Evolutionary conservation across 352 stramenopile species (phyloP).

Genomic region (Aphanomyces euteiches): DNA sequence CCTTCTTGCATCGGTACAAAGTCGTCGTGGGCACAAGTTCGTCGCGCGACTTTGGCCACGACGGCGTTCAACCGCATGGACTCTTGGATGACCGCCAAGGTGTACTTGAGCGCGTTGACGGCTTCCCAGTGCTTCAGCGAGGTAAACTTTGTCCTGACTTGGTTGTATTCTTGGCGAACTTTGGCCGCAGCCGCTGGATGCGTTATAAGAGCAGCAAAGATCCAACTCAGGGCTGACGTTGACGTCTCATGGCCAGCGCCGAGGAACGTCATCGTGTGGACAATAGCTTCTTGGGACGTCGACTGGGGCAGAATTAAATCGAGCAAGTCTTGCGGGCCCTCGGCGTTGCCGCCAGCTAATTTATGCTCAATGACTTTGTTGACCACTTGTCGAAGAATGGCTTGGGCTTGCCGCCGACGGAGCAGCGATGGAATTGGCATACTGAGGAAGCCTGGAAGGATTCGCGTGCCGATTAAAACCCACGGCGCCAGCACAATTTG

Average conservation of each 20-base stretch:
- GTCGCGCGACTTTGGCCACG: not conserved
- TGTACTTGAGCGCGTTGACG: not conserved
- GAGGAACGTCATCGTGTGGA: not conserved
- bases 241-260: slow-evolving; percentile 1
- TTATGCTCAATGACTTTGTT: not conserved
- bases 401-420: not conserved
- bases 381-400: not conserved
- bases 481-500: not conserved
- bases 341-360: not conserved
- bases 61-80: not conserved
- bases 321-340: not conserved
- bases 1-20: not conserved
- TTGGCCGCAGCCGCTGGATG: not conserved
- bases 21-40: not conserved
- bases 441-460: not conserved
- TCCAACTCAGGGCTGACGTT: not conserved
- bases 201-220: not conserved
- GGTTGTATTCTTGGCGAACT: slow-evolving; percentile 4
- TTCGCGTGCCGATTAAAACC: not conserved
- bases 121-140: not conserved
- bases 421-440: not conserved
- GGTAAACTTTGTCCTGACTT: not conserved
- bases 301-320: not conserved
- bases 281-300: not conserved
- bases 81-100: slow-evolving; percentile 7